Percentiles rank a stretch among this genome's conserved stretches.
Evolutionary conservation across 1,284 basidiomycete genomes (phyloP).

Genomic region (Irpex sp.): DNA sequence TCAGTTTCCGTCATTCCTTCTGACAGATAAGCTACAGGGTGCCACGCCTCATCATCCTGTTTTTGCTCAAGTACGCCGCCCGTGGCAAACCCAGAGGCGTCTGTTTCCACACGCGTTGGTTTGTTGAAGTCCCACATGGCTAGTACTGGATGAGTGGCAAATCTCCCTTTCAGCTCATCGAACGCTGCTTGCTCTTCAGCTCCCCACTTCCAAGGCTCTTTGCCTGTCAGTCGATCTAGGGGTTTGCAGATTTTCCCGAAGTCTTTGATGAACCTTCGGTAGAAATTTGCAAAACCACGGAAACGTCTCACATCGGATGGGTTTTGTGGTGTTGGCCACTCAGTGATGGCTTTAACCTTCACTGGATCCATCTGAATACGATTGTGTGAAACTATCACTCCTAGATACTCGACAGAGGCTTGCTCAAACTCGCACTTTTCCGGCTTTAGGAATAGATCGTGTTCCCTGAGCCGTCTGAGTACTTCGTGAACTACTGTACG

Average conservation of each 20-base stretch:
- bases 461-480: slow-evolving; percentile 23
- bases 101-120: slow-evolving; percentile 18
- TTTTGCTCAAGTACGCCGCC: slow-evolving; percentile 9
- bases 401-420: slow-evolving; percentile 31
- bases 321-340: slow-evolving; percentile 32
- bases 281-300: slow-evolving; percentile 40
- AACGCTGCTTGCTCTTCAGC: slow-evolving; percentile 24
- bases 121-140: slow-evolving; percentile 12
- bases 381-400: slow-evolving; percentile 28
- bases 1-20: slow-evolving; percentile 20
- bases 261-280: slow-evolving; percentile 36
- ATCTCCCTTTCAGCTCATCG: slow-evolving; percentile 20
- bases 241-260: slow-evolving; percentile 31
- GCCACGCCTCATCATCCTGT: slow-evolving; percentile 14
- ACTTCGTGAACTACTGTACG: slow-evolving; percentile 22
- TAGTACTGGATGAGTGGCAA: slow-evolving; percentile 21
- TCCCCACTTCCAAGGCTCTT: slow-evolving; percentile 23
- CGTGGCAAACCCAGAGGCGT: slow-evolving; percentile 13
- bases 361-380: slow-evolving; percentile 32
- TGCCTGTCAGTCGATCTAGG: slow-evolving; percentile 23
- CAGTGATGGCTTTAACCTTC: slow-evolving; percentile 32
- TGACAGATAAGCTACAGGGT: slow-evolving; percentile 15
- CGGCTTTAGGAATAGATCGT: slow-evolving; percentile 28
- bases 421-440: slow-evolving; percentile 38
- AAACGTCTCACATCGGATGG: slow-evolving; percentile 31